phyloP scores from a whole-genome alignment of 495 filamentous ascomycete genomes.

The Penicillium cosmopolitanum region DNA sequence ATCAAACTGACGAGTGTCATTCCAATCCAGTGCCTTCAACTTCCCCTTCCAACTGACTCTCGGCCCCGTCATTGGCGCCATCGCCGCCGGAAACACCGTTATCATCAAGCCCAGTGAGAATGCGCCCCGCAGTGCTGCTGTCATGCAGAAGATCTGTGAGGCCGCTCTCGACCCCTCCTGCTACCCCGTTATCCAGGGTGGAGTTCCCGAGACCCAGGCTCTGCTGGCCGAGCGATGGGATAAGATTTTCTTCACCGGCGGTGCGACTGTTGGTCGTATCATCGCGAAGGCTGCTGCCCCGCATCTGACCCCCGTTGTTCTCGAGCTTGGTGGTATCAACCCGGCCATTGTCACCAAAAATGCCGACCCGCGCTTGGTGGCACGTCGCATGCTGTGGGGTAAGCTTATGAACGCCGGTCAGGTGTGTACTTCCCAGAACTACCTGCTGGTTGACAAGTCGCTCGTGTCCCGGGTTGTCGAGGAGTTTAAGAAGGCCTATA shows the following conservation, averaged over 20 bases:
- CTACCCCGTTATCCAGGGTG: slow-evolving; percentile 81
- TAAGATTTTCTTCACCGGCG: slow-evolving; percentile 96
- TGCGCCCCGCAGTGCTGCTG: slow-evolving; percentile 72
- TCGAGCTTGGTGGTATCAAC: slow-evolving; percentile 91
- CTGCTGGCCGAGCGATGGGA: slow-evolving; percentile 91
- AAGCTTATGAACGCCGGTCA: slow-evolving; percentile 87
- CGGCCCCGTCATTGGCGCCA: slow-evolving; percentile 83
- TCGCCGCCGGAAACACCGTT: slow-evolving; percentile 86
- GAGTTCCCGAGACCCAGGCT: slow-evolving; percentile 75
- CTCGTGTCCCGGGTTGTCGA: slow-evolving; percentile 73
- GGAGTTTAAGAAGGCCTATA: slow-evolving; percentile 69
- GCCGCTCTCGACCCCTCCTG: slow-evolving; percentile 74
- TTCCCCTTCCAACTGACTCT: slow-evolving; percentile 83
- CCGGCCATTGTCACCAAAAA: slow-evolving; percentile 86
- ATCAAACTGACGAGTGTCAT: slow-evolving; percentile 19
- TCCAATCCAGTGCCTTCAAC: slow-evolving; percentile 71
- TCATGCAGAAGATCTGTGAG: slow-evolving; percentile 76
- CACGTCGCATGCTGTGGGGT: slow-evolving; percentile 82
- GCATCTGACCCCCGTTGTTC: slow-evolving; percentile 81
- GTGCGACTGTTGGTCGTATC: slow-evolving; percentile 75
- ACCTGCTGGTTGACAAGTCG: slow-evolving; percentile 77
- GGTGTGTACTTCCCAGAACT: slow-evolving; percentile 87
- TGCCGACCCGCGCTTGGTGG: slow-evolving; percentile 79
- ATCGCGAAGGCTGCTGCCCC: slow-evolving; percentile 91
- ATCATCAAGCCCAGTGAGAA: slow-evolving; percentile 89